Base-by-base conservation (phyloP, 495 filamentous ascomycete genomes). In the Lepidopterella palustris region DNA sequence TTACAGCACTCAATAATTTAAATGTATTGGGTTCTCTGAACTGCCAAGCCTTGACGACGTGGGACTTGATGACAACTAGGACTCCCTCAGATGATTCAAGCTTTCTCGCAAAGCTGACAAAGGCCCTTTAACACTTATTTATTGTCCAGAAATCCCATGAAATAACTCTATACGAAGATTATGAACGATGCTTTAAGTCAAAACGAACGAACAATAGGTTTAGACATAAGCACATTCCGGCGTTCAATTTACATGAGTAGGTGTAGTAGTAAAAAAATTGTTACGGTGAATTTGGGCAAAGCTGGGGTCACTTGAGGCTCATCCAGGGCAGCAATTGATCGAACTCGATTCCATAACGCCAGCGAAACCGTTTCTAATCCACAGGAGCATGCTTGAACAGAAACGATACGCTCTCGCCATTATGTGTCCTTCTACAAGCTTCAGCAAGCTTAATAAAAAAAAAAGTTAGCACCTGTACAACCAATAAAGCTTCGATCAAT, bases 321-420 rank as follows among this genome's bases (percentile, higher is more conserved):
- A 42, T 42, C 35, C 9, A 42, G n/a, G n/a, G n/a, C n/a, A n/a
- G 10, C 10, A 3, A 13, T 15, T 42, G 10, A 15, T 42, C 35
- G 3, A 42, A 42, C 3, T 18, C n/a, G n/a, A 50, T 15, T 27
- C 47, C 11, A 6, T 25, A 50, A 50, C 47, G 47, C 47, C 47
- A 24, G 18, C 24, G 15, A 50, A 50, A 50, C 15, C 5, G 1
- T 50, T 15, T 25, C 47, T 52, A 74, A 45, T 74, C 72, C 31
- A 71, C 58, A 45, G 87, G 87, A 29, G 90, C 89, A 74, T 97
- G 90, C 57, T 87, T 95, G 77, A 97, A 97, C 66, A 97, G 75
- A 77, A 95, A 97, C 55, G 87, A 90, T 24, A 96, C 90, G 58
- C 87, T 91, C 77, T 90, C 87, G 59, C 92, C 93, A 69, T 98